Conservation (phyloP, 345 rosid genomes). For the Excoecaria cochinchinensis region DNA sequence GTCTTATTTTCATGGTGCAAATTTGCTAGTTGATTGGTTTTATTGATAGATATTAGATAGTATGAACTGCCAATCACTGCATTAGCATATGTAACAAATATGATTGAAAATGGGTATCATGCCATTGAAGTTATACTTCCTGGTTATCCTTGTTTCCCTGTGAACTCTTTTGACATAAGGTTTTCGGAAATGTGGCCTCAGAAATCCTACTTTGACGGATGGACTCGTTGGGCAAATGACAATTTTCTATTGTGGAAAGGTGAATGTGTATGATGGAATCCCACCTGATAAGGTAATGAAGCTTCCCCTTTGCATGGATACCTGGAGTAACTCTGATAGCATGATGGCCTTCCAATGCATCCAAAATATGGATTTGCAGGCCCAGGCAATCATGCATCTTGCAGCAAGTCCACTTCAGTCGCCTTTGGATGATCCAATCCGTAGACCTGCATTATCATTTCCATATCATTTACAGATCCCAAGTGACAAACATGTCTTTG, state of each 20-base stretch:
- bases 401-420: slow-evolving; percentile 65
- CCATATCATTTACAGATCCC: slow-evolving; percentile 40
- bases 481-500: slow-evolving; percentile 29
- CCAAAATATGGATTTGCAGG: slow-evolving; percentile 62
- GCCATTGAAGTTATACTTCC: not conserved
- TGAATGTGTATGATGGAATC: slow-evolving; percentile 82
- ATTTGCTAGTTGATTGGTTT: not conserved
- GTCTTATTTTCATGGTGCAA: not conserved
- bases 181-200: slow-evolving; percentile 31
- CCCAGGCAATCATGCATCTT: slow-evolving; percentile 73
- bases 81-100: not conserved
- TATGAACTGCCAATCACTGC: not conserved
- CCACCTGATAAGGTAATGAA: slow-evolving; percentile 78
- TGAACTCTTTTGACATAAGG: slow-evolving; percentile 13
- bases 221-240: slow-evolving; percentile 69
- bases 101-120: not conserved
- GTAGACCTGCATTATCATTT: slow-evolving; percentile 39
- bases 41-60: not conserved
- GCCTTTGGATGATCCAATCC: slow-evolving; percentile 41
- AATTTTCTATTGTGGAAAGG: slow-evolving; percentile 88
- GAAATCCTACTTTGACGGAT: slow-evolving; percentile 50
- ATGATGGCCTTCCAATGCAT: slow-evolving; percentile 42
- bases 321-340: slow-evolving; percentile 37
- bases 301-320: slow-evolving; percentile 36
- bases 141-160: not conserved